Percentiles rank a stretch among this genome's conserved stretches.
These are phyloP conservation scores for Daldinia childiae DNA, from an alignment of 495 filamentous ascomycete genomes.

Conservation along the genomic window DNA sequence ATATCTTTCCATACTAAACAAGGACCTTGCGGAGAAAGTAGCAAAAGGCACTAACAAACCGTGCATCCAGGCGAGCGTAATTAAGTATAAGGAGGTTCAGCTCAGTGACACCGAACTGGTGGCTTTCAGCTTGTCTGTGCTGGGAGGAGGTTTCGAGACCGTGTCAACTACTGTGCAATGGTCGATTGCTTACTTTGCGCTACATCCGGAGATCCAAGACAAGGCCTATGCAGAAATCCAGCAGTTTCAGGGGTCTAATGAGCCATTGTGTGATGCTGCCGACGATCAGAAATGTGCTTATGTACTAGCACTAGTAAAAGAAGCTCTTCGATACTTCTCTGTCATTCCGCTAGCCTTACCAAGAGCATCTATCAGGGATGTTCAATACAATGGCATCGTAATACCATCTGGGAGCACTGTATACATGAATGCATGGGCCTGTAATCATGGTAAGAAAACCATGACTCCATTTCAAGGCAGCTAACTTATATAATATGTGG, in stretches of 20 bases:
- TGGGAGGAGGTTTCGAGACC: slow-evolving; percentile 70
- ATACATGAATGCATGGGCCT: slow-evolving; percentile 73
- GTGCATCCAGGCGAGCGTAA: slow-evolving; percentile 72
- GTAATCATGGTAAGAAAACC: slow-evolving; percentile 62
- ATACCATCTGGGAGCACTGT: slow-evolving; percentile 69
- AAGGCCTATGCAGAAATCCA: slow-evolving; percentile 65
- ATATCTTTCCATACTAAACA: slow-evolving; percentile 64
- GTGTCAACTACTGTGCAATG: slow-evolving; percentile 70
- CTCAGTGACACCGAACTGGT: slow-evolving; percentile 68
- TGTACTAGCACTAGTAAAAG: slow-evolving; percentile 65
- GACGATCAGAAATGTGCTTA: slow-evolving; percentile 72
- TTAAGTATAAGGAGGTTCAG: slow-evolving; percentile 68
- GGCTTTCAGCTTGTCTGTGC: slow-evolving; percentile 70
- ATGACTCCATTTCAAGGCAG: background rate
- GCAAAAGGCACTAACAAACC: slow-evolving; percentile 67
- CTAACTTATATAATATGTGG: background rate
- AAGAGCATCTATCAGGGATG: slow-evolving; percentile 66
- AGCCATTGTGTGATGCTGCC: slow-evolving; percentile 64
- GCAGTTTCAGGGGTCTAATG: slow-evolving; percentile 60
- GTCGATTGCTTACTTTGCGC: slow-evolving; percentile 67
- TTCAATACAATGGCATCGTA: slow-evolving; percentile 62
- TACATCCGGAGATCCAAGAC: slow-evolving; percentile 67
- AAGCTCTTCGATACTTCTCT: slow-evolving; percentile 67
- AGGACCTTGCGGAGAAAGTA: slow-evolving; percentile 65
- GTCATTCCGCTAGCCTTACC: slow-evolving; percentile 71